phyloP scores from a whole-genome alignment of 2,329 filamentous ascomycete genomes.

The Penicillium sp. region DNA sequence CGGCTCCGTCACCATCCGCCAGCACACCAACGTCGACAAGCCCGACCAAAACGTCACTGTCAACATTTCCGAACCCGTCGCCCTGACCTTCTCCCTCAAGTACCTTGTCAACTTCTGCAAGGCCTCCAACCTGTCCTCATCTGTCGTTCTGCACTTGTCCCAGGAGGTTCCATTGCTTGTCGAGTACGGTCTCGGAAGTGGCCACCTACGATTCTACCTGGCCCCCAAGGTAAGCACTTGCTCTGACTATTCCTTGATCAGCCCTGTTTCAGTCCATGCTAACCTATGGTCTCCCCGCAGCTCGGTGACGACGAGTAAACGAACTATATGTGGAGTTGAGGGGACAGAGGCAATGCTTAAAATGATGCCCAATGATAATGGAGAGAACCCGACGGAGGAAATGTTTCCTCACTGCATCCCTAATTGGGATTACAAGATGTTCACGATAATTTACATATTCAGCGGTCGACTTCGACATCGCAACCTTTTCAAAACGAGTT shows the following conservation, averaged over 20 bases:
- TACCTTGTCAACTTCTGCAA: conserved; percentile 99
- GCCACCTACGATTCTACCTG: conserved; percentile 94
- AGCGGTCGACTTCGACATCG: conserved; percentile 13
- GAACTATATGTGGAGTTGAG: neutral
- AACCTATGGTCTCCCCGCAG: conserved; percentile 42
- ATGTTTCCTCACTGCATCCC: conserved; percentile 23
- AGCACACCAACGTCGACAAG: conserved; percentile 87
- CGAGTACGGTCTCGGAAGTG: conserved; percentile 82
- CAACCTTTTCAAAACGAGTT: conserved; percentile 3
- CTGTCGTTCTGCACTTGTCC: conserved; percentile 90
- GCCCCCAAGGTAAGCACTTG: conserved; percentile 79
- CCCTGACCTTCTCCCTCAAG: conserved; percentile 96
- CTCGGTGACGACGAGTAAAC: conserved; percentile 61
- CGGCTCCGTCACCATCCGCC: conserved; percentile 87
- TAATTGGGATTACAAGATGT: conserved; percentile 19
- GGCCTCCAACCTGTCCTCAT: conserved; percentile 76
- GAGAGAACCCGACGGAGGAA: conserved; percentile 52
- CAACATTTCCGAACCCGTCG: conserved; percentile 86
- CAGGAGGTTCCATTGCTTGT: conserved; percentile 95
- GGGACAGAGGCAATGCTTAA: conserved; percentile 22
- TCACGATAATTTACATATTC: conserved; percentile 25
- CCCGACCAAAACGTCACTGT: conserved; percentile 83
- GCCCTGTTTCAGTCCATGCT: neutral
- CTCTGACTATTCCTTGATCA: neutral
- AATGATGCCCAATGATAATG: conserved; percentile 31